Evolutionary conservation across 2,329 filamentous ascomycete genomes (phyloP).

Genomic region (Botrytis galanthina): DNA sequence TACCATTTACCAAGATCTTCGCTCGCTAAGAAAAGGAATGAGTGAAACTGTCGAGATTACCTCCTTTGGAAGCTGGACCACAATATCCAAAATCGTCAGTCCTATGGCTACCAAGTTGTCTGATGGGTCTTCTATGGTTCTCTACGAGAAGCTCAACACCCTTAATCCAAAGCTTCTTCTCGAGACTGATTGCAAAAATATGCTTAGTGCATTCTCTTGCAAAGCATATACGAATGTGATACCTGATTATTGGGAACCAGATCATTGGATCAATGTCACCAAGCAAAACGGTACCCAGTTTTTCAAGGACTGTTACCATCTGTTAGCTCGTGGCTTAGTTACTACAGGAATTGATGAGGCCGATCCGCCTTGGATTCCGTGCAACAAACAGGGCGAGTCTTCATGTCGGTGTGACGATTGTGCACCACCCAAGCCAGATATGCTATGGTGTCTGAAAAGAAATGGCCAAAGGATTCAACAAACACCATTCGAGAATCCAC

Average conservation of each 20-base stretch:
- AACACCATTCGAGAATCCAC: conserved; percentile 50
- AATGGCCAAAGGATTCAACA: conserved; percentile 32
- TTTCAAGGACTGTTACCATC: not conserved
- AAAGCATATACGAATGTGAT: not conserved
- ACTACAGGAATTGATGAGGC: not conserved
- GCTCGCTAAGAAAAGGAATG: not conserved
- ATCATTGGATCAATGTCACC: not conserved
- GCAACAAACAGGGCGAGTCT: not conserved
- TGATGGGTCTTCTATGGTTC: not conserved
- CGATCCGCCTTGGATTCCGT: not conserved
- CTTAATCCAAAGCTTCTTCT: not conserved
- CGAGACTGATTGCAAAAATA: not conserved
- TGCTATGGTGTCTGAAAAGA: conserved; percentile 1
- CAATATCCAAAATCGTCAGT: too few species aligned
- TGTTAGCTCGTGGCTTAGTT: conserved; percentile 6
- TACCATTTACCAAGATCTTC: not conserved
- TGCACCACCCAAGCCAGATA: not conserved
- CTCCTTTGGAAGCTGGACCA: not conserved
- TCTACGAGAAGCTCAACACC: not conserved
- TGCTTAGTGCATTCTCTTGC: not conserved
- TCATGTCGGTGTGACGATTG: not conserved
- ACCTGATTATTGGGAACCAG: not conserved
- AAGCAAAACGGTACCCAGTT: not conserved
- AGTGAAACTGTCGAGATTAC: not conserved
- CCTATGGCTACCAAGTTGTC: not conserved